Percentiles rank a stretch among this genome's conserved stretches.
Conservation (phyloP, 2,329 filamentous ascomycete genomes). For the Alternaria triticina region DNA sequence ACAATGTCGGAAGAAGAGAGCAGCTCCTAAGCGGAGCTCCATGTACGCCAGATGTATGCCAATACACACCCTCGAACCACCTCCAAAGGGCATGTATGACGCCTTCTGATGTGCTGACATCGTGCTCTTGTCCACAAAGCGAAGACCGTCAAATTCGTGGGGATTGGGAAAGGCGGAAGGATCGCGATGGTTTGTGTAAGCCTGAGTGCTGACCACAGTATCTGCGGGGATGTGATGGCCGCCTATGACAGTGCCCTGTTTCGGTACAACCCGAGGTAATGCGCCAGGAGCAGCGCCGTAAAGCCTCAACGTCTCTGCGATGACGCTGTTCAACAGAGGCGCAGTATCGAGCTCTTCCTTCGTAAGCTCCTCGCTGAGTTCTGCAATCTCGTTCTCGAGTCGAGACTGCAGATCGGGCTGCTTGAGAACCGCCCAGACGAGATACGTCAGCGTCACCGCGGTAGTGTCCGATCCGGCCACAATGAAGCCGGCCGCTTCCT, state of each 20-base stretch:
- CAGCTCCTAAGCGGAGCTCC: conserved; percentile 59
- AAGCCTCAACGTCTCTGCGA: conserved; percentile 49
- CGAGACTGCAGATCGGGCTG: conserved; percentile 22
- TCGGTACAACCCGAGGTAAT: conserved; percentile 45
- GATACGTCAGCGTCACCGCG: conserved; percentile 41
- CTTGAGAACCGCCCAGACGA: conserved; percentile 42
- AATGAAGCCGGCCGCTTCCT: conserved; percentile 41
- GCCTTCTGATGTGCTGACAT: conserved; percentile 47
- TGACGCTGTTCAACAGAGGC: conserved; percentile 44
- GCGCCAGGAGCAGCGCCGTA: conserved; percentile 45
- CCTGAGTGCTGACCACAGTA: conserved; percentile 47
- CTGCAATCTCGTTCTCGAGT: conserved; percentile 32
- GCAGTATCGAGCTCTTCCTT: conserved; percentile 36
- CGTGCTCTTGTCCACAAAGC: conserved; percentile 31
- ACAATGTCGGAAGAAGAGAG: conserved; percentile 59
- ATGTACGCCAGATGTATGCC: conserved; percentile 69
- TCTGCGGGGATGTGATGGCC: conserved; percentile 47
- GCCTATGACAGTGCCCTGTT: conserved; percentile 40
- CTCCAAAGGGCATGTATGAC: conserved; percentile 71
- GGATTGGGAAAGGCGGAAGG: conserved; percentile 28
- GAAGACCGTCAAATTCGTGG: conserved; percentile 39
- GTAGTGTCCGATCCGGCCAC: conserved; percentile 47
- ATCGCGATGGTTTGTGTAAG: conserved; percentile 49
- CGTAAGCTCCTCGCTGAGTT: conserved; percentile 19
- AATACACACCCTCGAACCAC: conserved; percentile 70